Conservation (phyloP, 352 stramenopile species). For the Elongisporangium undulatum region DNA sequence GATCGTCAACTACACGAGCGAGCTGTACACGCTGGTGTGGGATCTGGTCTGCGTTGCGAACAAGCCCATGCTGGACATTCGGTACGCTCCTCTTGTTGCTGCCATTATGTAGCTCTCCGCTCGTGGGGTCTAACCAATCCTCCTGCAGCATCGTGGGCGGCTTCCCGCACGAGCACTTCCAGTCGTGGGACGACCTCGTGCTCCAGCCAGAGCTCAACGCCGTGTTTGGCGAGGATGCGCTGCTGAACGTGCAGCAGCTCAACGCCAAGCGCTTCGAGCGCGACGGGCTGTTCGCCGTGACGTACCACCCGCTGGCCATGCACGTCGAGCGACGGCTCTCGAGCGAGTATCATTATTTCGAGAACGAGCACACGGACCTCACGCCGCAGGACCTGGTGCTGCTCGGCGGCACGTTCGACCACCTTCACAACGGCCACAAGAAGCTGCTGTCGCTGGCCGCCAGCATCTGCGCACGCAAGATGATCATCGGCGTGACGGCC, state of each 20-base stretch:
- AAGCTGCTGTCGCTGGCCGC: constrained; percentile 82
- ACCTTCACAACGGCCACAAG: constrained; percentile 90
- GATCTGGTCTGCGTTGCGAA: constrained; percentile 47
- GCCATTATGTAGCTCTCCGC: constrained; percentile 1
- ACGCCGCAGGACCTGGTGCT: constrained; percentile 55
- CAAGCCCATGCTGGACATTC: constrained; percentile 64
- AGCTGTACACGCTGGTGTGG: constrained; percentile 73
- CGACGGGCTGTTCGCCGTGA: constrained; percentile 50
- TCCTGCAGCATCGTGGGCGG: constrained; percentile 35
- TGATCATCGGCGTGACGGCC: constrained; percentile 79
- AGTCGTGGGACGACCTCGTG: constrained; percentile 60
- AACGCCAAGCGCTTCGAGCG: constrained; percentile 59
- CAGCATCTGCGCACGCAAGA: constrained; percentile 34
- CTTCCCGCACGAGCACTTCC: constrained; percentile 11
- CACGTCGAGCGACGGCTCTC: constrained; percentile 41
- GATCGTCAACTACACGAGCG: constrained; percentile 71
- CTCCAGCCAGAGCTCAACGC: constrained; percentile 57
- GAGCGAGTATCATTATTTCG: constrained; percentile 65
- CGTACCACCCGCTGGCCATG: constrained; percentile 59
- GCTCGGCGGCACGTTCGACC: constrained; percentile 87
- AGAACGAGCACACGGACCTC: constrained; percentile 56
- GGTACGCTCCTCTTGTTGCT: constrained; percentile 19
- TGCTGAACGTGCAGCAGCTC: constrained; percentile 58
- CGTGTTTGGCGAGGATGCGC: constrained; percentile 58
- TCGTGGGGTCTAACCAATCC: not conserved